Conservation (phyloP, 2,329 filamentous ascomycete species). For the Colletotrichum noveboracense region DNA sequence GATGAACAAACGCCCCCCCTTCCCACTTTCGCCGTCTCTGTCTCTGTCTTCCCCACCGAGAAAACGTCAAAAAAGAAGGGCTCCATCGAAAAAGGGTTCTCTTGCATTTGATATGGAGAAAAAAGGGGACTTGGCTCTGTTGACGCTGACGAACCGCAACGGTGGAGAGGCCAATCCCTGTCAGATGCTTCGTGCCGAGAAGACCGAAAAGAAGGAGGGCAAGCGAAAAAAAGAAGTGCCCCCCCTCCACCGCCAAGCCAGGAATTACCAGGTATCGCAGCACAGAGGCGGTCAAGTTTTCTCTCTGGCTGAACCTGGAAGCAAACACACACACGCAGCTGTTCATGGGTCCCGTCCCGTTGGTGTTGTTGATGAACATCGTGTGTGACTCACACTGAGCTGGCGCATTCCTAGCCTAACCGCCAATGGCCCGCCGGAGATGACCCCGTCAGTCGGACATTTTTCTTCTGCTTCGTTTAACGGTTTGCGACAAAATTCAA, state of each 20-base stretch:
- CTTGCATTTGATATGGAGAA: background rate
- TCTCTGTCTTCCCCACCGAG: background rate
- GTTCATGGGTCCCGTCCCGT: background rate
- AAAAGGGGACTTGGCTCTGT: background rate
- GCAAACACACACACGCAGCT: background rate
- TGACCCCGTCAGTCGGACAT: background rate
- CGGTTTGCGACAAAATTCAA: background rate
- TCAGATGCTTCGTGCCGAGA: background rate
- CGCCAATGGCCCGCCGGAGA: background rate
- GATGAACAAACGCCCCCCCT: background rate
- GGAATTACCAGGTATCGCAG: background rate
- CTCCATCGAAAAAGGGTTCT: background rate
- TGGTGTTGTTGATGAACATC: background rate
- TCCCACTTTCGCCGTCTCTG: background rate
- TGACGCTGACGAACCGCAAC: background rate
- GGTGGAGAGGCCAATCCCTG: background rate
- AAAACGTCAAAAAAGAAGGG: background rate
- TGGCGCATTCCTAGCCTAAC: background rate
- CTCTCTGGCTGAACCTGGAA: background rate
- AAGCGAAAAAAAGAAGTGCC: background rate
- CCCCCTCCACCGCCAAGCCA: background rate
- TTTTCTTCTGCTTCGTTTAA: background rate
- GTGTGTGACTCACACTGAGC: slow-evolving; percentile 13
- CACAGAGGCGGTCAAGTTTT: slow-evolving; percentile 11
- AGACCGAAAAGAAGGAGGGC: background rate